A percentile compares a stretch with the other conserved stretches of the same genome.
Conservation (phyloP, 2,329 filamentous ascomycete species). For the Ascochyta fabae region DNA sequence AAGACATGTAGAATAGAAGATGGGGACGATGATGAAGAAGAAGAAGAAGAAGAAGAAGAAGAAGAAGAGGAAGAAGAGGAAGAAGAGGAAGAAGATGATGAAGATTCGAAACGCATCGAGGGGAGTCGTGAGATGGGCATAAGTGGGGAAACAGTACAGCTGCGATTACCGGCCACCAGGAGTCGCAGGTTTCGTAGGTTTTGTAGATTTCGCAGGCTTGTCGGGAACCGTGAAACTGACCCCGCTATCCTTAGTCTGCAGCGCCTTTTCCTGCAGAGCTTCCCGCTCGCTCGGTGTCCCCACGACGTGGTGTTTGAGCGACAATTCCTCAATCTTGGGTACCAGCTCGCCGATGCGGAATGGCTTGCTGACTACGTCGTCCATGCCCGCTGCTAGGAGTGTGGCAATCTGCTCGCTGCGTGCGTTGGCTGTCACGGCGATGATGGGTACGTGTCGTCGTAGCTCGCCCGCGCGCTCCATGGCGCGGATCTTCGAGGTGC, state of each 20-base stretch:
- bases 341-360: slow-evolving; percentile 59
- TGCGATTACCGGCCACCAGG: too few species aligned
- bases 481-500: slow-evolving; percentile 47
- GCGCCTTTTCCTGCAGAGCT: slow-evolving; percentile 1
- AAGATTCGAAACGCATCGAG: too few species aligned
- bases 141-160: too few species aligned
- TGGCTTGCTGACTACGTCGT: slow-evolving; percentile 59
- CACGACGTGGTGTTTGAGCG: slow-evolving; percentile 19
- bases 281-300: slow-evolving; percentile 21
- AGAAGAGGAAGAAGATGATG: too few species aligned
- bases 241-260: slow-evolving; percentile 11
- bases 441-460: slow-evolving; percentile 48
- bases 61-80: too few species aligned
- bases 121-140: too few species aligned
- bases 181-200: too few species aligned
- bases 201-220: neutral
- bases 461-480: slow-evolving; percentile 46
- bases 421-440: slow-evolving; percentile 52
- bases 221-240: slow-evolving; percentile 1
- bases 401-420: slow-evolving; percentile 50
- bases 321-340: slow-evolving; percentile 58
- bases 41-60: too few species aligned
- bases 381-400: slow-evolving; percentile 50
- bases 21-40: too few species aligned
- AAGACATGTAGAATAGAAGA: too few species aligned